Base-by-base conservation (phyloP, 2,329 filamentous ascomycete species). In the Cryphonectria carpinicola region DNA sequence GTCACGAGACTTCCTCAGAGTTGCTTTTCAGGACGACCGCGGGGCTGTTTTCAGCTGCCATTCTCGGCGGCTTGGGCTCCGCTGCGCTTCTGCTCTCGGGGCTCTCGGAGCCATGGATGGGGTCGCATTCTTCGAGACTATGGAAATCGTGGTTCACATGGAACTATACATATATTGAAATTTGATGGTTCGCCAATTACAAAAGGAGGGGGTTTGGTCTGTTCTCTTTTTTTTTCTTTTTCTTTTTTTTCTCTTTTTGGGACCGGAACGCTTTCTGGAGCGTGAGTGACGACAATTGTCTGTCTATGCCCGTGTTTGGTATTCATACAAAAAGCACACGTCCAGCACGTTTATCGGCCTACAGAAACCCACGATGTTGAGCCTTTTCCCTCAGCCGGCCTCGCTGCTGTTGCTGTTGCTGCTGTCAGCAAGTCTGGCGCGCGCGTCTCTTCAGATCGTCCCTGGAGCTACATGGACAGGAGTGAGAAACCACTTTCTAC, bases 391-490 rank as follows among this genome's bases (percentile, higher is more conserved):
- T 13, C 56, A 61, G 43, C 35, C 70, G 11, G 65, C 63, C 49
- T 67, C 77, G 67, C 69, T 77, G 66, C 71, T 56, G 49, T n/a
- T 76, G 67, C 73, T 76, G 39, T 70, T 56, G n/a, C n/a, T 76
- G 67, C 73, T 77, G 39, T 72, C 72, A 28, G 76, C 75, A n/a
- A 69, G 69, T 11, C 64, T 74, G 52, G 76, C 73, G 17, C 71
- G 67, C n/a, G 77, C 77, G 6, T 75, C 76, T 22, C 73, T 78
- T 1, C 77, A 78, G 67, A 75, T 78, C 65, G 72, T 78, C 22
- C 76, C 77, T 3, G 77, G 77, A 22, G 77, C 73, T 35, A 78
- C 77, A 4, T 75, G 74, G 77, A 78, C 77, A 13, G 77, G 73
- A 65, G 76, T 78, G 69, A 37, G 72, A 5, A 5, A 14, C 14